Conservation (phyloP, 1,139 yeast species). For the Lodderomyces parapsilosis region DNA sequence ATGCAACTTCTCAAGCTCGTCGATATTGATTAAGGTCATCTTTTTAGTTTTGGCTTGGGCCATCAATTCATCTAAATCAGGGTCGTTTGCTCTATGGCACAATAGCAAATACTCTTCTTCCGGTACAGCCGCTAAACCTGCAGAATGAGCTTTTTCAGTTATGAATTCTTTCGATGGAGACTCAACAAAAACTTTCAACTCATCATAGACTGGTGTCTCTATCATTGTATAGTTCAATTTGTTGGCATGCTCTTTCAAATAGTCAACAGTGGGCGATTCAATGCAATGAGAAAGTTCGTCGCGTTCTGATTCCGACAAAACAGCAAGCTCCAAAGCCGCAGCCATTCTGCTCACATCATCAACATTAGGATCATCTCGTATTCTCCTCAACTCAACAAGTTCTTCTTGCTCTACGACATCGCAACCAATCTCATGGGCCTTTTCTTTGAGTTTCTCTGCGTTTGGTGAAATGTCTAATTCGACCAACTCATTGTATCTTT, state of each 20-base stretch:
- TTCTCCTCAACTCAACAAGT: conserved; percentile 18
- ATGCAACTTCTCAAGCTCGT: conserved; percentile 17
- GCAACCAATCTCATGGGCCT: conserved; percentile 20
- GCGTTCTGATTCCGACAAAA: conserved; percentile 11
- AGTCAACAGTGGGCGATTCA: conserved; percentile 20
- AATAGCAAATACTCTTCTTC: conserved; percentile 20
- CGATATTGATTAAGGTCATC: conserved; percentile 16
- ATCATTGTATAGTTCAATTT: conserved; percentile 20
- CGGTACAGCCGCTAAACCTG: conserved; percentile 34
- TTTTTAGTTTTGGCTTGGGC: conserved; percentile 16
- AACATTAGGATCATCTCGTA: conserved; percentile 17
- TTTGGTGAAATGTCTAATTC: conserved; percentile 21
- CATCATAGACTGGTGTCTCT: conserved; percentile 22
- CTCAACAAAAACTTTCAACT: conserved; percentile 25
- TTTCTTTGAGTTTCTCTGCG: conserved; percentile 23
- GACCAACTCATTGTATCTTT: conserved; percentile 17
- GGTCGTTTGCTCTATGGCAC: conserved; percentile 23
- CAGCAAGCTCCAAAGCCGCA: conserved; percentile 16
- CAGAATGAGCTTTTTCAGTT: conserved; percentile 30
- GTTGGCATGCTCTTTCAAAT: conserved; percentile 21
- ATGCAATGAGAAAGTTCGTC: conserved; percentile 15
- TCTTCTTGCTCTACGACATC: conserved; percentile 19
- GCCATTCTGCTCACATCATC: conserved; percentile 23
- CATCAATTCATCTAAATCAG: conserved; percentile 20
- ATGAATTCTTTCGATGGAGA: conserved; percentile 38